phyloP scores from a whole-genome alignment of 805 yeast genomes.

The Sugiyamaella americana region DNA sequence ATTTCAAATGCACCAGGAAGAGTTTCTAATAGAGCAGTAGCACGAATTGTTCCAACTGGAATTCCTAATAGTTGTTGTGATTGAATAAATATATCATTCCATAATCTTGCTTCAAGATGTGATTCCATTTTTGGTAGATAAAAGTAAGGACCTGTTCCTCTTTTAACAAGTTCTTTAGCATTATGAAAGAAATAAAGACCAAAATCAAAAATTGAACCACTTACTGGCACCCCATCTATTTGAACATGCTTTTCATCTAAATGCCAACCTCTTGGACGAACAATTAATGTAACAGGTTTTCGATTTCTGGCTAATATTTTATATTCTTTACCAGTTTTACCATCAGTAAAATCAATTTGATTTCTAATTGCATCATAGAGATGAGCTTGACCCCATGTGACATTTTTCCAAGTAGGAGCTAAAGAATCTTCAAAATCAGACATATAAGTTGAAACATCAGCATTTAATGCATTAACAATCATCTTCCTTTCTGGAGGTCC shows the following conservation, averaged over 20 bases:
- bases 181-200: conserved; percentile 63
- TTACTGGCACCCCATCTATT: conserved; percentile 58
- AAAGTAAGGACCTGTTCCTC: conserved; percentile 65
- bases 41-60: conserved; percentile 61
- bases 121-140: conserved; percentile 71
- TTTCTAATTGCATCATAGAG: conserved; percentile 60
- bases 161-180: conserved; percentile 47
- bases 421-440: conserved; percentile 67
- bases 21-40: conserved; percentile 63
- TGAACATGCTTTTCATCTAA: conserved; percentile 55
- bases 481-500: conserved; percentile 70
- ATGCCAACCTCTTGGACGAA: conserved; percentile 65
- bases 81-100: conserved; percentile 62
- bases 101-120: conserved; percentile 63
- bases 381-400: conserved; percentile 61
- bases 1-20: conserved; percentile 66
- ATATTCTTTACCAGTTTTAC: conserved; percentile 37
- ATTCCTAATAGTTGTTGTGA: conserved; percentile 55
- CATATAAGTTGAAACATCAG: conserved; percentile 65
- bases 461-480: conserved; percentile 66
- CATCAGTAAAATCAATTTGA: conserved; percentile 37
- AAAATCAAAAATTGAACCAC: conserved; percentile 61
- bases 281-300: conserved; percentile 38
- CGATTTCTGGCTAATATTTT: conserved; percentile 32
- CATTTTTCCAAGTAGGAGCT: conserved; percentile 63